Conservation (phyloP, 495 filamentous ascomycete genomes). For the Penicillium coffeae region DNA sequence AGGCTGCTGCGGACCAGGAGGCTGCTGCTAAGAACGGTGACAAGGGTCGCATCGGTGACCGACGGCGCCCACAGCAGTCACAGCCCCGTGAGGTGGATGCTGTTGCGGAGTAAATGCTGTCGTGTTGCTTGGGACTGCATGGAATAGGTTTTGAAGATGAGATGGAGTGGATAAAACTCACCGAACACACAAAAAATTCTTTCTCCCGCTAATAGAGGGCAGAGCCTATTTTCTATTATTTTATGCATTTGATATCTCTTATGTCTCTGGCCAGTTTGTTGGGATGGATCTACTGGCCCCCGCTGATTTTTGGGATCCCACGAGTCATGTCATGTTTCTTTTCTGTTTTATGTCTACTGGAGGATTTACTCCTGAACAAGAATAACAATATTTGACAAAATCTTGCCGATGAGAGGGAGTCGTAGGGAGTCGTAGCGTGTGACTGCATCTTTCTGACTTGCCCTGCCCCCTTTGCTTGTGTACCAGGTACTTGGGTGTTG, state of each 20-base stretch:
- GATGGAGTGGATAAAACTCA: conserved; percentile 17
- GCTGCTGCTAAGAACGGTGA: conserved; percentile 28
- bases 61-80: conserved; percentile 30
- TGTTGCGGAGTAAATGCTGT: conserved; percentile 24
- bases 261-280: conserved; percentile 21
- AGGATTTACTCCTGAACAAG: conserved; percentile 18
- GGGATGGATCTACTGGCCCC: conserved; percentile 22
- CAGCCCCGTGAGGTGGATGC: conserved; percentile 35
- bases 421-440: too few relatives aligned
- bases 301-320: conserved; percentile 30
- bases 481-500: too few relatives aligned
- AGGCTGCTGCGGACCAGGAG: conserved; percentile 32
- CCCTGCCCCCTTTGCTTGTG: too few relatives aligned
- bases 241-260: conserved; percentile 21
- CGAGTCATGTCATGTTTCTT: conserved; percentile 37
- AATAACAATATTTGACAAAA: conserved; percentile 22
- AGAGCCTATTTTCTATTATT: conserved; percentile 16
- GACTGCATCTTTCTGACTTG: too few relatives aligned
- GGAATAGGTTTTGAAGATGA: conserved; percentile 26
- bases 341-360: conserved; percentile 25
- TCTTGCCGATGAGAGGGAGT: too few relatives aligned
- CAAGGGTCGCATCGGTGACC: conserved; percentile 31
- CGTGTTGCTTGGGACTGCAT: conserved; percentile 20
- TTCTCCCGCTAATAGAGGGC: conserved; percentile 27
- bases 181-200: conserved; percentile 21